phyloP scores from a whole-genome alignment of 805 yeast species.

The Phaffomyces thermotolerans region DNA sequence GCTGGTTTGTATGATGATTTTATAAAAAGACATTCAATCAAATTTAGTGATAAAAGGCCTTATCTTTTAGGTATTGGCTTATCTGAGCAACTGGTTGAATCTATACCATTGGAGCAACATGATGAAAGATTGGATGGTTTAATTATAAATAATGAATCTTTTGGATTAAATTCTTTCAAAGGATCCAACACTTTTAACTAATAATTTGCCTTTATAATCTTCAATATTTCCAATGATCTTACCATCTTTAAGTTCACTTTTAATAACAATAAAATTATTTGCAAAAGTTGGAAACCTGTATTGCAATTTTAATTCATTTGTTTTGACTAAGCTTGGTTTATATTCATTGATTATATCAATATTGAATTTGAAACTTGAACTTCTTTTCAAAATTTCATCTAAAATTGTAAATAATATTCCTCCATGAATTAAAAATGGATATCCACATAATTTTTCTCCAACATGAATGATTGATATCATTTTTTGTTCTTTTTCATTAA shows the following conservation, averaged over 20 bases:
- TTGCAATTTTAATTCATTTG: slow-evolving; percentile 39
- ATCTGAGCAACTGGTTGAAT: slow-evolving; percentile 49
- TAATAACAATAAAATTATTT: slow-evolving; percentile 65
- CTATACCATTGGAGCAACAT: slow-evolving; percentile 52
- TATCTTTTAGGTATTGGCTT: slow-evolving; percentile 57
- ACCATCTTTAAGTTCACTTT: slow-evolving; percentile 37
- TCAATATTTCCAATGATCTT: slow-evolving; percentile 47
- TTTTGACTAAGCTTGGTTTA: slow-evolving; percentile 35
- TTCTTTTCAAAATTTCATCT: slow-evolving; percentile 65
- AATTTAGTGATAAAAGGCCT: slow-evolving; percentile 20
- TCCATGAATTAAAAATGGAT: slow-evolving; percentile 84
- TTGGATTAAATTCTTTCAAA: slow-evolving; percentile 22
- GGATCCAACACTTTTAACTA: slow-evolving; percentile 52
- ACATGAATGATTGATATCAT: slow-evolving; percentile 64
- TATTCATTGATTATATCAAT: slow-evolving; percentile 30
- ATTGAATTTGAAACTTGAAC: slow-evolving; percentile 33
- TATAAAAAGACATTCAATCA: slow-evolving; percentile 38
- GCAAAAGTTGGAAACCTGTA: slow-evolving; percentile 74
- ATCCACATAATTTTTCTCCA: slow-evolving; percentile 77
- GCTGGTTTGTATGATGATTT: slow-evolving; percentile 88
- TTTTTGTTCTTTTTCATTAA: slow-evolving; percentile 47
- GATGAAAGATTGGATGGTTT: slow-evolving; percentile 56
- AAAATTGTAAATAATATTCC: slow-evolving; percentile 77
- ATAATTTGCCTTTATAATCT: slow-evolving; percentile 41
- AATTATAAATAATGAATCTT: slow-evolving; percentile 32